Base-by-base conservation (phyloP, 2,329 filamentous ascomycete species). In the Pseudogymnoascus sp. region DNA sequence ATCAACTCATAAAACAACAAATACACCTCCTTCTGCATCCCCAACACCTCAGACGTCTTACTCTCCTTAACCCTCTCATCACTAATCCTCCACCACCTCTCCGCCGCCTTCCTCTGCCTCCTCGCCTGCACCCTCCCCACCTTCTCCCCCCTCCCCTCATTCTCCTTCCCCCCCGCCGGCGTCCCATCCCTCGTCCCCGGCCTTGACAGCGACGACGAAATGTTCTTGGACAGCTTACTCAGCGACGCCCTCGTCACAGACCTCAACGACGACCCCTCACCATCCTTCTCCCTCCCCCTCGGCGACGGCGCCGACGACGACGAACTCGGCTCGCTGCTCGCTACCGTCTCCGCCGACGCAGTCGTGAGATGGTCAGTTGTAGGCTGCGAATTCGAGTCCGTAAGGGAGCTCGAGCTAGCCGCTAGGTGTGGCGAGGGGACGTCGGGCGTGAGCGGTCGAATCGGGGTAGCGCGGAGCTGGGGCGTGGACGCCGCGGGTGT, bases 1-100 rank as follows among this genome's bases (percentile, higher is more conserved):
- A 53, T 89, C 69, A 96, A 78, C 79, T 97, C 93, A 76, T 99
- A 99, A 75, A 99, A 99, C 61, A 99, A 76, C 73, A 99, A 78
- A 75, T 99, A 99, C 0, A 97, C 93, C 76, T 99, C 95, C 70
- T 88, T 88, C 76, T 97, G 92, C 92, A 97, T 96, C 6, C 87
- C 86, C 64, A 99, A 75, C 5, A 99, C 91, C 69, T 99, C 95
- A 62, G 83, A 85, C 5, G 93, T 97, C 79, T 93, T 96, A 68
- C 91, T 89, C 76, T 97, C 93, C 73, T 93, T 95, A 70, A 97
- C 86, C 76, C 96, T 96, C 68, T 99, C 95, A 74, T 99, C 95
- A 68, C 93, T 97, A 68, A 99, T 96, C 37, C 95, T 86, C 95
- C 95, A 99, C 95, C 95, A 99, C 42, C 89, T 86, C 71, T 96